These are phyloP conservation scores for Kodamaea kaohsiungensis DNA, from an alignment of 805 yeast species.

Conservation along the genomic window DNA sequence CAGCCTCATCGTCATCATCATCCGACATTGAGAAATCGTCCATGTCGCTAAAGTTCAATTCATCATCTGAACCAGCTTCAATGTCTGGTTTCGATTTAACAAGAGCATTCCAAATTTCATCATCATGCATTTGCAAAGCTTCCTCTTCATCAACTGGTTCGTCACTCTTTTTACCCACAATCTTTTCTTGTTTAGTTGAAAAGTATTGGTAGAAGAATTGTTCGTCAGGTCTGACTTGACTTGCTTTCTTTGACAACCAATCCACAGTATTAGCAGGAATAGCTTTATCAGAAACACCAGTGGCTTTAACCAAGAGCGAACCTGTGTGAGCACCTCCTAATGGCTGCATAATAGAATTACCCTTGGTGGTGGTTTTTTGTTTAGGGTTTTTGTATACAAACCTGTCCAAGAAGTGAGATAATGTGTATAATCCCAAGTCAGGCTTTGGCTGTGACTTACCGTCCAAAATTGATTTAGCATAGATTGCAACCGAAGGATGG, in stretches of 20 bases:
- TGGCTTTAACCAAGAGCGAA: constrained; percentile 65
- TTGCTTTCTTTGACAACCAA: constrained; percentile 69
- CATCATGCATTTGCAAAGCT: constrained; percentile 57
- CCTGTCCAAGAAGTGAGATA: constrained; percentile 89
- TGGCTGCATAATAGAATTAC: constrained; percentile 97
- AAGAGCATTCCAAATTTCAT: constrained; percentile 78
- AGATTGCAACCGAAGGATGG: constrained; percentile 88
- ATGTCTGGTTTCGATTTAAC: constrained; percentile 74
- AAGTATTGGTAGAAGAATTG: constrained; percentile 86
- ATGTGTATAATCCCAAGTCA: constrained; percentile 83
- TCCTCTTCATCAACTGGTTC: constrained; percentile 34
- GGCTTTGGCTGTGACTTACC: constrained; percentile 64
- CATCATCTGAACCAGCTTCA: constrained; percentile 45
- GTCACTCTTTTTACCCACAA: constrained; percentile 28
- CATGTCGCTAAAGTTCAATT: constrained; percentile 37
- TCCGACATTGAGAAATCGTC: constrained; percentile 36
- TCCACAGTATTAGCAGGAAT: constrained; percentile 81
- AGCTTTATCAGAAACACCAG: constrained; percentile 41
- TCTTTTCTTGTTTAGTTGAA: constrained; percentile 52
- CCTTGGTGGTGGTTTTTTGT: constrained; percentile 70
- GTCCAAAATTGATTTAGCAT: constrained; percentile 65
- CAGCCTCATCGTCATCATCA: constrained; percentile 23
- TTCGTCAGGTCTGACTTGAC: constrained; percentile 82
- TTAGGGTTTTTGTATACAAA: constrained; percentile 94
- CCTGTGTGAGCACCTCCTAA: constrained; percentile 83